These are phyloP conservation scores for Fagopyrum tataricum DNA, from an alignment of 148 eudicot genomes.

Conservation along the genomic window DNA sequence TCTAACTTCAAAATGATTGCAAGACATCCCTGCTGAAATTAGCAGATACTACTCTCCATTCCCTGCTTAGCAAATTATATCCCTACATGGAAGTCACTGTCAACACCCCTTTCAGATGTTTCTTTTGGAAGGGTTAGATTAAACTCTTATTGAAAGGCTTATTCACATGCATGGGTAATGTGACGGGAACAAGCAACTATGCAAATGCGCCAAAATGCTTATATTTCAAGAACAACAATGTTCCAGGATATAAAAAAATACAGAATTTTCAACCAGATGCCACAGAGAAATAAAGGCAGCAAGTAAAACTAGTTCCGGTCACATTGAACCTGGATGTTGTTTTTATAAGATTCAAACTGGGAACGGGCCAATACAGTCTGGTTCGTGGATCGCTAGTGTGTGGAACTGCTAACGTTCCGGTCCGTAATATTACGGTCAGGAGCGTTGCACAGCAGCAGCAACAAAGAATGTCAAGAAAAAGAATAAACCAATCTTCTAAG, in stretches of 20 bases:
- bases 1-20: not conserved
- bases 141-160: not conserved
- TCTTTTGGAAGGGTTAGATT: not conserved
- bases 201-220: not conserved
- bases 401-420: too few relatives aligned
- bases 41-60: not conserved
- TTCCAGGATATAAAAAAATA: not conserved
- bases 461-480: not conserved
- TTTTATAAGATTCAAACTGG: too few relatives aligned
- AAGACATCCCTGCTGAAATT: not conserved
- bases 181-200: not conserved
- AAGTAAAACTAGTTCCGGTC: too few relatives aligned
- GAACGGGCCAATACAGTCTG: too few relatives aligned
- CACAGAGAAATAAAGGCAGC: not conserved
- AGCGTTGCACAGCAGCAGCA: not conserved
- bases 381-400: too few relatives aligned
- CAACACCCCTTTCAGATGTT: not conserved
- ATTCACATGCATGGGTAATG: not conserved
- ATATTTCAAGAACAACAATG: not conserved
- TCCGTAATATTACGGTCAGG: too few relatives aligned
- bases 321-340: too few relatives aligned
- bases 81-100: not conserved
- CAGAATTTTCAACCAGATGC: not conserved
- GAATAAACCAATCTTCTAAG: not conserved
- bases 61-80: constrained; percentile 4